Conservation (phyloP, 257 asterid genomes). For the Solanum chmielewskii region DNA sequence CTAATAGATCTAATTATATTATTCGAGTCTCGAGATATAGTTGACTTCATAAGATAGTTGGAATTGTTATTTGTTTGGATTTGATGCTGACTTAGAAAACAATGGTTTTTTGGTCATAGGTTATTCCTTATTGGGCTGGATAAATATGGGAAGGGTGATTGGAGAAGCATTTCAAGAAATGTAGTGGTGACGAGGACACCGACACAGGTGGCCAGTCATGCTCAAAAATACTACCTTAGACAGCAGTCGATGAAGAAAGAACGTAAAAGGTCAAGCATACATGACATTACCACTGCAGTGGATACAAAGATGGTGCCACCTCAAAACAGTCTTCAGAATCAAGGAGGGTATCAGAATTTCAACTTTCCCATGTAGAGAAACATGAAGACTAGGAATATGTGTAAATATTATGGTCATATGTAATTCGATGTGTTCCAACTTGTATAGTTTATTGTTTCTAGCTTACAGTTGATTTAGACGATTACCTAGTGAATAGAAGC, state of each 20-base stretch:
- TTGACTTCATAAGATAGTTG: not conserved
- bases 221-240: slow-evolving; percentile 80
- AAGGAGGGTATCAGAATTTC: slow-evolving; percentile 29
- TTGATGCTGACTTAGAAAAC: not conserved
- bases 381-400: slow-evolving; percentile 18
- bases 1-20: not conserved
- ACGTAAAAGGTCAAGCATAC: slow-evolving; percentile 81
- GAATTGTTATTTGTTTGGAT: not conserved
- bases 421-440: slow-evolving; percentile 9
- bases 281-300: slow-evolving; percentile 64
- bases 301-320: slow-evolving; percentile 41
- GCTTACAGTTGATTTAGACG: slow-evolving; percentile 6
- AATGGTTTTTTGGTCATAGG: slow-evolving; percentile 17
- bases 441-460: slow-evolving; percentile 21
- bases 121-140: slow-evolving; percentile 60
- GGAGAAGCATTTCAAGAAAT: slow-evolving; percentile 95
- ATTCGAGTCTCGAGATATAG: not conserved
- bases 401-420: slow-evolving; percentile 6
- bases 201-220: slow-evolving; percentile 93
- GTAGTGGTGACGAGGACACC: slow-evolving; percentile 86
- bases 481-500: not conserved
- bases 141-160: slow-evolving; percentile 73
- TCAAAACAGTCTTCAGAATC: slow-evolving; percentile 34
- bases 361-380: slow-evolving; percentile 24
- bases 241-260: slow-evolving; percentile 65